Conservation (phyloP, 768 basidiomycete genomes). For the Pholiota conissans region DNA sequence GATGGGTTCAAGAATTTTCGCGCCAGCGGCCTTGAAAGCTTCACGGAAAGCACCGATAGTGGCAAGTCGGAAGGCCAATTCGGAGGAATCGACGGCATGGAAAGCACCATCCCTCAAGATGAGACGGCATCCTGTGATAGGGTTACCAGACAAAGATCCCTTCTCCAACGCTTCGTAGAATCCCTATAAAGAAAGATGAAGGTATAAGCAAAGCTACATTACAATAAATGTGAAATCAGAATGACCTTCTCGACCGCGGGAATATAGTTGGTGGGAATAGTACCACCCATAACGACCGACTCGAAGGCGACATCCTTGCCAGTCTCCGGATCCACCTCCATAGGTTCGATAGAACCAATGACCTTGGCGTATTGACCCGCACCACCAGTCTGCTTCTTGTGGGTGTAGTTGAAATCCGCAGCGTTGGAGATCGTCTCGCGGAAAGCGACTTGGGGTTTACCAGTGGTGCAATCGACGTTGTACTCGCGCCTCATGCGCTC, state of each 20-base stretch:
- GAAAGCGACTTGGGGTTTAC: constrained; percentile 96
- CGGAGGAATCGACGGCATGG: constrained; percentile 95
- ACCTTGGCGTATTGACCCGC: constrained; percentile 96
- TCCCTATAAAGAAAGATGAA: constrained; percentile 55
- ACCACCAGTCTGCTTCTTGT: constrained; percentile 98
- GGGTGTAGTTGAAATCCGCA: constrained; percentile 85
- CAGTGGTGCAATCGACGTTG: constrained; percentile 88
- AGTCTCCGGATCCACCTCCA: constrained; percentile 69
- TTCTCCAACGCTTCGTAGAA: constrained; percentile 95
- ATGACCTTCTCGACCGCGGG: constrained; percentile 91
- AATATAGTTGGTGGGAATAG: constrained; percentile 88
- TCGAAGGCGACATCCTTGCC: constrained; percentile 86
- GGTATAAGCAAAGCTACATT: background rate
- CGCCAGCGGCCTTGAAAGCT: constrained; percentile 71
- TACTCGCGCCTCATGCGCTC: constrained; percentile 99
- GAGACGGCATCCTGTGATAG: constrained; percentile 81
- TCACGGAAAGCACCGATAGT: constrained; percentile 93
- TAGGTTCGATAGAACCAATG: constrained; percentile 87
- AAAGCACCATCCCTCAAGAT: constrained; percentile 89
- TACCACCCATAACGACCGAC: constrained; percentile 87
- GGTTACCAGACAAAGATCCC: constrained; percentile 86
- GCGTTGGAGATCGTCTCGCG: constrained; percentile 89
- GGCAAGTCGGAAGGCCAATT: constrained; percentile 90
- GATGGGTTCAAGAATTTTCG: constrained; percentile 93
- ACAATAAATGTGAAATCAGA: background rate